Evolutionary conservation across 192 early-diverging fungal genomes (phyloP), one percentile per base, ranked within the genome.

Genomic region (Gaertneriomyces sp.): DNA sequence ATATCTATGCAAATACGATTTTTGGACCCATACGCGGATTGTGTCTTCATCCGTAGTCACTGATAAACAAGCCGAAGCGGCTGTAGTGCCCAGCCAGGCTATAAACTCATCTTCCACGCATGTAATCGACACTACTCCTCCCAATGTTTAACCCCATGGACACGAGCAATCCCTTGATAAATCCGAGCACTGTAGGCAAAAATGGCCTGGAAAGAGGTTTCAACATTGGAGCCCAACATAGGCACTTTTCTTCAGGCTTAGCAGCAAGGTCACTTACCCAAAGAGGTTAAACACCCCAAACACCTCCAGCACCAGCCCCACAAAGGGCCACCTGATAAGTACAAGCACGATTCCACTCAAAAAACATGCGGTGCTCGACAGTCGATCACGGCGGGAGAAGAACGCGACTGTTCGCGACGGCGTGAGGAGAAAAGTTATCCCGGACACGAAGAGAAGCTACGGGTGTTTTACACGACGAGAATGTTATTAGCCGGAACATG

Each of bases 211-310:
- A n/a, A 20, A 51, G n/a, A 6, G 20, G 20, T 6, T 4, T 51
- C n/a, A 51, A 20, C n/a, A n/a, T 17, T 51, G n/a, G 20, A 20
- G 3, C 0, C n/a, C 49, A 6, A 17, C 5, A 6, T 0, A 51
- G n/a, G 5, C 49, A 20, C 49, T 17, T 17, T 6, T n/a, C n/a
- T n/a, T n/a, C n/a, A n/a, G 3, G n/a, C 6, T 51, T 0, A 51
- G n/a, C 5, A 6, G 6, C 49, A 51, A 51, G 20, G 6, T 25
- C 16, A 50, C 70, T 38, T 81, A 93, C 90, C 92, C 95, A 87
- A 98, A 98, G 51, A 98, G 77, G 70, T 98, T 96, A 59, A 98
- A 81, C 68, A 98, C 94, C 6, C 96, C 96, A 82, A 96, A 91
- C 8, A 82, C 71, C 66, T 98, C 96, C 51, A 96, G 76, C 19